phyloP scores from a whole-genome alignment of 225 moss, liverwort and hornwort species.

The Marchantia polymorpha region DNA sequence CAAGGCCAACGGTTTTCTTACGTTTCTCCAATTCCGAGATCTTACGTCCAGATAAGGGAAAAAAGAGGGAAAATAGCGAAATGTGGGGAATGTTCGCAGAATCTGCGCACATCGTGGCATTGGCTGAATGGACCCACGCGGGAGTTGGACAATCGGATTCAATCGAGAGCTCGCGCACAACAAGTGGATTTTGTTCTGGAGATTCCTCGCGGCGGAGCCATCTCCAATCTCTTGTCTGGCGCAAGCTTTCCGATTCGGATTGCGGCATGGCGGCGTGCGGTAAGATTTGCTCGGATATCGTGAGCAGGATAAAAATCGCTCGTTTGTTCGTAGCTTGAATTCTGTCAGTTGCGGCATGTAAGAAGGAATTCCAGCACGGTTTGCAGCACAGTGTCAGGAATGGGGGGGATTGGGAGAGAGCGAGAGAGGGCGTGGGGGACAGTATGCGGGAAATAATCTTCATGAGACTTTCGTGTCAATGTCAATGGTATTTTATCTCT shows the following conservation, averaged over 20 bases:
- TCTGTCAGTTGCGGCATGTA: background rate
- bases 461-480: background rate
- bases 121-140: background rate
- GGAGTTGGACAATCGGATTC: background rate
- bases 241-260: background rate
- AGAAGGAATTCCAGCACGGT: background rate
- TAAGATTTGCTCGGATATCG: background rate
- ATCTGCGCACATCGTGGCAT: background rate
- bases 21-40: background rate
- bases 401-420: background rate
- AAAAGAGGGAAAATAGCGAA: background rate
- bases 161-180: background rate
- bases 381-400: background rate
- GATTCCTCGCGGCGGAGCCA: background rate
- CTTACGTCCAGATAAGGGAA: background rate
- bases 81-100: background rate
- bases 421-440: background rate
- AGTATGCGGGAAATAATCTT: background rate
- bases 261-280: background rate
- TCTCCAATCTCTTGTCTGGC: background rate
- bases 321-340: background rate
- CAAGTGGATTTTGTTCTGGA: background rate
- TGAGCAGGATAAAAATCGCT: background rate
- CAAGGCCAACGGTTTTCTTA: too few species aligned
- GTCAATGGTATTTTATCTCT: background rate